phyloP scores from a whole-genome alignment of 768 basidiomycete species.

The Dioszegia crocea region DNA sequence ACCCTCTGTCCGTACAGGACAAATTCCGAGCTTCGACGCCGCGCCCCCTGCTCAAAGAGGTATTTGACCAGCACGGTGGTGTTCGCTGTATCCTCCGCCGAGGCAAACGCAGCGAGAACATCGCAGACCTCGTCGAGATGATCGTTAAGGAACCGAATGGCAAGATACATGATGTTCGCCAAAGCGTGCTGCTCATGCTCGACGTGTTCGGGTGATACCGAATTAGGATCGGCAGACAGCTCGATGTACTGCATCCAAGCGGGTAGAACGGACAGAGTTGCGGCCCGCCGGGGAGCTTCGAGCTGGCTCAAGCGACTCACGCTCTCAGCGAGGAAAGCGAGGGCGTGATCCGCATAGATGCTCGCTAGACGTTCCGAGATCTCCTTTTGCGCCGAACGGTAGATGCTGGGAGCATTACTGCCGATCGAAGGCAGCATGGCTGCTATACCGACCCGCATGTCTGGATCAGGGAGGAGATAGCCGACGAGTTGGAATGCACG shows the following conservation, averaged over 20 bases:
- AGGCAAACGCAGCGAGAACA: conserved; percentile 75
- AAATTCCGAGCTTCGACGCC: conserved; percentile 72
- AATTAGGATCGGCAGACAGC: conserved; percentile 54
- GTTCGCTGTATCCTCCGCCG: conserved; percentile 58
- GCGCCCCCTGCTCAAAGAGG: conserved; percentile 79
- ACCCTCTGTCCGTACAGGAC: conserved; percentile 74
- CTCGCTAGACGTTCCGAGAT: conserved; percentile 74
- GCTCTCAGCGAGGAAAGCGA: conserved; percentile 65
- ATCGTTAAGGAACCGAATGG: conserved; percentile 65
- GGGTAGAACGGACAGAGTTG: conserved; percentile 71
- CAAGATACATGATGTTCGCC: conserved; percentile 78
- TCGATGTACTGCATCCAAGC: conserved; percentile 77
- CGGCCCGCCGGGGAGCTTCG: conserved; percentile 55
- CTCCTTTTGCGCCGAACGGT: conserved; percentile 72
- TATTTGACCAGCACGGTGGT: conserved; percentile 76
- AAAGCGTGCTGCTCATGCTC: conserved; percentile 56
- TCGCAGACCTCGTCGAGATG: conserved; percentile 75
- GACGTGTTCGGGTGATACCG: conserved; percentile 56
- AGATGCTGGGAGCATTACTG: conserved; percentile 69
- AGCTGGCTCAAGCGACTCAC: conserved; percentile 68
- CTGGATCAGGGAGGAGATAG: conserved; percentile 15
- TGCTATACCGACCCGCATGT: conserved; percentile 61
- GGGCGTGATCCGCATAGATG: conserved; percentile 62
- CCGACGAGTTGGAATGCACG: conserved; percentile 64
- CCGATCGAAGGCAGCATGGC: conserved; percentile 57